Evolutionary conservation across 345 rosid genomes (phyloP), one percentile per base, ranked within the genome.

Genomic region (Physaria fendleri): DNA sequence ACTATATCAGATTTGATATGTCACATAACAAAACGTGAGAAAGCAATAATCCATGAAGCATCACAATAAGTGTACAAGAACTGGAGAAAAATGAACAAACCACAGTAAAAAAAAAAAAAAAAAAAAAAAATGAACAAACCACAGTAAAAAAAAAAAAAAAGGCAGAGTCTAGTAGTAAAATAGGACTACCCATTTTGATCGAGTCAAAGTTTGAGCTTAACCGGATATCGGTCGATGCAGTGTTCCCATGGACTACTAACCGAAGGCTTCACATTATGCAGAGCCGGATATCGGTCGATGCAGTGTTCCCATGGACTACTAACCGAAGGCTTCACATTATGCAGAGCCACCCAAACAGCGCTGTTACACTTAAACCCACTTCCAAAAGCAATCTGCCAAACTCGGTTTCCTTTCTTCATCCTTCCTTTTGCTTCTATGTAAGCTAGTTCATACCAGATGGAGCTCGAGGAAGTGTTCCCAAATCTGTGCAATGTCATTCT

Each of bases 301-400:
- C 90, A 87, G 48, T 77, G 86, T 47, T 84, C 74, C 95, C 95
- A 87, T 0, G 95, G 95, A 59, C 80, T 84, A 64, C 54, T 68
- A 35, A 66, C 57, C 1, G 91, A 87, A 0, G 95, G 78, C 27
- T 73, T 72, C 22, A 84, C 82, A 21, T 82, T 68, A 28, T 63
- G 37, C 16, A 87, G 73, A 0, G 95, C 95, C 56, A 78, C 66
- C 95, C 86, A 87, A 21, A 82, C 95, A 1, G 95, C 90, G 18
- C 97, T 90, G 74, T 90, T 90, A 71, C 97, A 90, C 74, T 90
- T 90, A 74, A 90, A 88, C 29, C 95, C 95, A 46, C 95, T 87
- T 32, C 95, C 92, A 20, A 87, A 87, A 22, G 95, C 92, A 60
- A 89, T 89, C 70, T 89, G 97, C 95, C 97, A 89, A 63, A 89